phyloP scores from a whole-genome alignment of 2,329 filamentous ascomycete species.

The Cladophialophora yegresii region DNA sequence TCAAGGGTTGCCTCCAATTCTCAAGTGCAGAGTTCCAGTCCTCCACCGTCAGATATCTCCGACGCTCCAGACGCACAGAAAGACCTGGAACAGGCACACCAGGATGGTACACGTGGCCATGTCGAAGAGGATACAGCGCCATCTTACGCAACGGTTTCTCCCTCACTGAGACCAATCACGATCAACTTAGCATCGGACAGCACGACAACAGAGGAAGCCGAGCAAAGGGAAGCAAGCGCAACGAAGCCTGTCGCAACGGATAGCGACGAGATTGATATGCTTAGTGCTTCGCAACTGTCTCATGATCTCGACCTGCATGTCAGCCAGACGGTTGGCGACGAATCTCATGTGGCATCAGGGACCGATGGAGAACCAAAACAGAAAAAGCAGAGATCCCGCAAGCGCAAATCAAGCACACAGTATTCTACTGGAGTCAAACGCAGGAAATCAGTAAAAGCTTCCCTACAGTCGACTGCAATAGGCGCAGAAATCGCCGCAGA shows the following conservation, averaged over 20 bases:
- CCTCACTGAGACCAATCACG: not conserved
- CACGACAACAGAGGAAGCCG: not conserved
- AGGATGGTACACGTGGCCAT: not conserved
- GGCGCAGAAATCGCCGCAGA: not conserved
- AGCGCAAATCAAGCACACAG: constrained; percentile 24
- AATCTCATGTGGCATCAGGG: not conserved
- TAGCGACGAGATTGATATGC: constrained; percentile 48
- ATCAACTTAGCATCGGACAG: not conserved
- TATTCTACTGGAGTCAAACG: constrained; percentile 17
- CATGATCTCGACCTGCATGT: constrained; percentile 44
- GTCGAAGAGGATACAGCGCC: not conserved
- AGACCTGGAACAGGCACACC: not conserved
- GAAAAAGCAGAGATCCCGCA: constrained; percentile 13
- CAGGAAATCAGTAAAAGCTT: constrained; percentile 20
- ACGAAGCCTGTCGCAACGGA: constrained; percentile 31
- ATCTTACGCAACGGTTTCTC: not conserved
- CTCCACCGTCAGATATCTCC: not conserved
- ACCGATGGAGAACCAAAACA: not conserved
- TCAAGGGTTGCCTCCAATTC: not conserved
- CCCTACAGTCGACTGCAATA: not conserved
- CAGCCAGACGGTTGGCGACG: constrained; percentile 11
- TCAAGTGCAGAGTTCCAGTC: not conserved
- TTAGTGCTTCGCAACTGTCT: constrained; percentile 50
- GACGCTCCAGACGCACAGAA: not conserved
- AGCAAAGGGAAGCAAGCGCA: not conserved